Conservation (phyloP, 2,329 filamentous ascomycete genomes). For the Fusarium gaditjirri region DNA sequence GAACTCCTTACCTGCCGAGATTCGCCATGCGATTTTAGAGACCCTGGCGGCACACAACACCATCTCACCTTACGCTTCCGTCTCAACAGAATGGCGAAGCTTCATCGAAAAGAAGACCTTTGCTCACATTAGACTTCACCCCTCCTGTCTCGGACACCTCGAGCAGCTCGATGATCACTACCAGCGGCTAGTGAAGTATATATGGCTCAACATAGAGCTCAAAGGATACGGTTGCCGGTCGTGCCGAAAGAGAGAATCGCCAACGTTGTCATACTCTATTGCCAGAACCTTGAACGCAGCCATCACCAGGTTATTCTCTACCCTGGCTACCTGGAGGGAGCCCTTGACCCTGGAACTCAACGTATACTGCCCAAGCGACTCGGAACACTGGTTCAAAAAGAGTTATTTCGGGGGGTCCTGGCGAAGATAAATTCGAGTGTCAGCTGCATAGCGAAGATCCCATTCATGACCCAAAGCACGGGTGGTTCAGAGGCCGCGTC, state of each 20-base stretch:
- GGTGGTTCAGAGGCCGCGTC: neutral
- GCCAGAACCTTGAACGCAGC: neutral
- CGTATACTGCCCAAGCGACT: slow-evolving; percentile 26
- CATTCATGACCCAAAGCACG: slow-evolving; percentile 9
- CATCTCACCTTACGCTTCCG: neutral
- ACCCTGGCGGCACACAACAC: neutral
- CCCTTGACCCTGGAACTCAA: slow-evolving; percentile 9
- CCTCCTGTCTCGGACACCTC: slow-evolving; percentile 1
- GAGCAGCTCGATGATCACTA: neutral
- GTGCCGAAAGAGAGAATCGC: slow-evolving; percentile 4
- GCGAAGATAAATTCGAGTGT: slow-evolving; percentile 5
- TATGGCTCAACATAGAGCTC: slow-evolving; percentile 33
- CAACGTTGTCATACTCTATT: neutral
- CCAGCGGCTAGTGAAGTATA: neutral
- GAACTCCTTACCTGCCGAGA: slow-evolving; percentile 6
- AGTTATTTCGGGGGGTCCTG: slow-evolving; percentile 22
- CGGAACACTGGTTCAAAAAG: slow-evolving; percentile 26
- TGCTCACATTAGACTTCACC: neutral
- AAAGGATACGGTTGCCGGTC: slow-evolving; percentile 1
- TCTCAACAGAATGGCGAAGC: slow-evolving; percentile 13
- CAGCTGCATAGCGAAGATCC: neutral
- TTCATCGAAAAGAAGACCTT: slow-evolving; percentile 16
- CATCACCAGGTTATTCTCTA: slow-evolving; percentile 9
- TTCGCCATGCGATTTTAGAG: slow-evolving; percentile 10
- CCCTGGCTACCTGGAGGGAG: slow-evolving; percentile 7